A percentile compares a stretch with the other conserved stretches of the same genome.
These are phyloP conservation scores for Sporothrix brunneoviolacea DNA, from an alignment of 2,329 filamentous ascomycete species.

Conservation along the genomic window DNA sequence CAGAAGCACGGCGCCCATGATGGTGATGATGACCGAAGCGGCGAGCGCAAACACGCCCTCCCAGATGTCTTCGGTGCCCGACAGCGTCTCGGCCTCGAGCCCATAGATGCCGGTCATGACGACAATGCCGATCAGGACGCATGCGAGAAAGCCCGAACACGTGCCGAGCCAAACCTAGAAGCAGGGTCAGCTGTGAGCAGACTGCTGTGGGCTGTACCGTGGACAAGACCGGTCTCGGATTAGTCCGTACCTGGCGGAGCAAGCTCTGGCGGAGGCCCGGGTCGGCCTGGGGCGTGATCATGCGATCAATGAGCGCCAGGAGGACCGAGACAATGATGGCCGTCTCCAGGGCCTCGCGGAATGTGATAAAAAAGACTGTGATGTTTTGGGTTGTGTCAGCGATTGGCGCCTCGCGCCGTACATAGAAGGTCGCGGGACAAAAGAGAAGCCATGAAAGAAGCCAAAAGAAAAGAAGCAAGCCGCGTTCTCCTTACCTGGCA, in stretches of 20 bases:
- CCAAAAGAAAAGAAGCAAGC: background rate
- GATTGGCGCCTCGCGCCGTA: too few relatives aligned
- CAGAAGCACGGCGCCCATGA: constrained; percentile 68
- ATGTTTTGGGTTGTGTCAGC: too few relatives aligned
- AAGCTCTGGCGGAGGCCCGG: constrained; percentile 58
- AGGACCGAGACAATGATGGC: constrained; percentile 80
- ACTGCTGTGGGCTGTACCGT: too few relatives aligned
- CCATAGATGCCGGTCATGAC: constrained; percentile 71
- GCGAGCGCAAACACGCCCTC: constrained; percentile 65
- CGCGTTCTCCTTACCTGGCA: constrained; percentile 2
- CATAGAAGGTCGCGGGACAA: too few relatives aligned
- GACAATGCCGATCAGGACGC: constrained; percentile 56
- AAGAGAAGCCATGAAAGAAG: background rate
- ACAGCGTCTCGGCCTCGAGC: constrained; percentile 55
- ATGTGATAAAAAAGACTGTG: constrained; percentile 86
- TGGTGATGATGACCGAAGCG: constrained; percentile 62
- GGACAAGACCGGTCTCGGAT: too few relatives aligned
- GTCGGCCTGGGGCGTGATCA: constrained; percentile 58
- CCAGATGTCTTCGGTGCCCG: constrained; percentile 60
- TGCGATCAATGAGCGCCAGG: constrained; percentile 79
- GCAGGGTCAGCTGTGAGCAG: too few relatives aligned
- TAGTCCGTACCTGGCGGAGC: constrained; percentile 74
- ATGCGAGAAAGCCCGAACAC: constrained; percentile 54
- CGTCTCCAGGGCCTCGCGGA: constrained; percentile 77
- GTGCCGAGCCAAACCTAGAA: constrained; percentile 64